A percentile compares a stretch with the other conserved stretches of the same genome.
phyloP scores from a whole-genome alignment of 257 asterid species.

The Solanum etuberosum region DNA sequence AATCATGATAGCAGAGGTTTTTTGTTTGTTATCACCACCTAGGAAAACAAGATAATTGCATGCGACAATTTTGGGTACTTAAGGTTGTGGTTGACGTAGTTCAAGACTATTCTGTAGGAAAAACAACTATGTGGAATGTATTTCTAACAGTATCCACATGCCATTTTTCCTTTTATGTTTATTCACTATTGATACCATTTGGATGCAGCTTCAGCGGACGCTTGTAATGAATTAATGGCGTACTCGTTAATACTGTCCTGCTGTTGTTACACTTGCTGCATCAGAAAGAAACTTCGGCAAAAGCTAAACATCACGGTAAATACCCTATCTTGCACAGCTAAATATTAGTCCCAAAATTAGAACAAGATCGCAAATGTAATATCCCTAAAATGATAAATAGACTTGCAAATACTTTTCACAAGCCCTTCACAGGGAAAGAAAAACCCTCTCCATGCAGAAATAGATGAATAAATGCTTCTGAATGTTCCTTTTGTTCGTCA shows the following conservation, averaged over 20 bases:
- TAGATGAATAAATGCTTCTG: not conserved
- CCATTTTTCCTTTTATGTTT: not conserved
- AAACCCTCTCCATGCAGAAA: not conserved
- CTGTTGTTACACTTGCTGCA: conserved; percentile 88
- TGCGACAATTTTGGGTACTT: not conserved
- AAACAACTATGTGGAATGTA: not conserved
- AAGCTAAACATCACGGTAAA: conserved; percentile 49
- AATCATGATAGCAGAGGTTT: not conserved
- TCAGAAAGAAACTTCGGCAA: conserved; percentile 64
- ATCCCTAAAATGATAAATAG: not conserved
- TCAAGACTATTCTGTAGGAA: not conserved
- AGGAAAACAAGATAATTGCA: not conserved
- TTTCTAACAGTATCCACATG: not conserved
- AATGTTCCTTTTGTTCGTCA: not conserved
- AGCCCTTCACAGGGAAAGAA: not conserved
- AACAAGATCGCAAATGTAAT: not conserved
- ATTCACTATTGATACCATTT: not conserved
- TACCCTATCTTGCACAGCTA: not conserved
- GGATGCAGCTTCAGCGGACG: conserved; percentile 65
- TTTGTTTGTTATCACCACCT: not conserved
- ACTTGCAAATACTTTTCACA: not conserved
- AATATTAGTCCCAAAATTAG: not conserved
- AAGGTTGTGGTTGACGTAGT: not conserved
- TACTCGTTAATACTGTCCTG: conserved; percentile 71
- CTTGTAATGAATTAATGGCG: conserved; percentile 86